Base-by-base conservation (phyloP, 2,329 filamentous ascomycete genomes). In the Cercospora citrullina region DNA sequence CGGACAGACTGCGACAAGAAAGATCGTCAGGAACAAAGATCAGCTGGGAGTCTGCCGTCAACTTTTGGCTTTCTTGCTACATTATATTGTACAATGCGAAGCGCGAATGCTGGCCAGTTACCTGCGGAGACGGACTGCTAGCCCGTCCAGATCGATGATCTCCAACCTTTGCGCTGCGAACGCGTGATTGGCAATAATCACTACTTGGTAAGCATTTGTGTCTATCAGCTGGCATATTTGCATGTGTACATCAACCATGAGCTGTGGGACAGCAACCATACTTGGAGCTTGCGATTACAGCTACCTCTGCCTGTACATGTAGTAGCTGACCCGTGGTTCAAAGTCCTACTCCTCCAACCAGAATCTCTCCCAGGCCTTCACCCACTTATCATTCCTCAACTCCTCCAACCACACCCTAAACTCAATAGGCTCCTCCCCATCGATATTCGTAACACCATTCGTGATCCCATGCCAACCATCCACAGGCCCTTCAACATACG, bases 391-490 rank as follows among this genome's bases (percentile, higher is more conserved):
- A 33, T 64, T 64, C 33, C 51, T 57, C 23, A 64, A 23, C 31
- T 48, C 62, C 21, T 64, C 62, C 48, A 64, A 58, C 62, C 62
- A 64, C 16, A 58, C 62, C 26, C 58, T 59, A n/a, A 64, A 64
- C 5, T 42, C 48, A 30, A 64, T 23, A 12, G 30, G n/a, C 21
- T 64, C 48, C 12, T 64, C 51, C 31, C 62, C 62, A n/a, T 64
- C 62, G 26, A 64, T 59, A 28, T 28, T 64, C 48, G 59, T 36
- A 6, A 64, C 26, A 9, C 62, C 62, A 30, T 58, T 58, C 23
- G 62, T 64, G 12, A 64, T 36, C 14, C 62, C 62, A n/a, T 30
- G 28, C 62, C 62, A 64, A 6, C 62, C 62, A 1, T 57, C 62
- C 9, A 64, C 21, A 10, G 62, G 51, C 26, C 48, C 62, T 5